Conservation (phyloP, 2,329 filamentous ascomycete species). For the Apiospora marii region DNA sequence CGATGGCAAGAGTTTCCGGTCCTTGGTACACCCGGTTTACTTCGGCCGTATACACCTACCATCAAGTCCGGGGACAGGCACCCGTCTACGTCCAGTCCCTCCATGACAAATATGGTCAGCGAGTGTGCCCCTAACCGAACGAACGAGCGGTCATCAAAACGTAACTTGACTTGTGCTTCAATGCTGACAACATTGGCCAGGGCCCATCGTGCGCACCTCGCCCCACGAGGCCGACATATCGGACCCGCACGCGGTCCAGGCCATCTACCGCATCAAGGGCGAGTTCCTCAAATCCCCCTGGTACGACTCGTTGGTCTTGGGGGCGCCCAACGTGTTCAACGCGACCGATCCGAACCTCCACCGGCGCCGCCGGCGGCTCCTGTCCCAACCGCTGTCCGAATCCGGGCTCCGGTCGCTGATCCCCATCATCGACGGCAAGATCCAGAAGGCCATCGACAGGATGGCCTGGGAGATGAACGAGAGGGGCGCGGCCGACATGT, state of each 20-base stretch:
- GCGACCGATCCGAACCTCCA: slow-evolving; percentile 50
- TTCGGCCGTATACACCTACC: not conserved
- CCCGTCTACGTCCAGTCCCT: slow-evolving; percentile 21
- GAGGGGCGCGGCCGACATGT: slow-evolving; percentile 43
- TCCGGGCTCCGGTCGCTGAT: slow-evolving; percentile 43
- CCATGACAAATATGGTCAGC: slow-evolving; percentile 27
- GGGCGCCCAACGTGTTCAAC: slow-evolving; percentile 45
- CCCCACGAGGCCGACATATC: slow-evolving; percentile 38
- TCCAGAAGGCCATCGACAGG: slow-evolving; percentile 48
- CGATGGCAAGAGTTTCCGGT: slow-evolving; percentile 25
- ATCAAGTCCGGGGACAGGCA: slow-evolving; percentile 22
- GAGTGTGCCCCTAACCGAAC: not conserved
- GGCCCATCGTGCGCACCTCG: slow-evolving; percentile 33
- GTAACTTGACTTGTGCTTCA: no score
- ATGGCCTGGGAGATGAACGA: slow-evolving; percentile 53
- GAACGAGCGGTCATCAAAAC: not conserved
- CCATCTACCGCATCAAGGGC: slow-evolving; percentile 40
- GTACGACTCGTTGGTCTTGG: slow-evolving; percentile 33
- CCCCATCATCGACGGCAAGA: slow-evolving; percentile 45
- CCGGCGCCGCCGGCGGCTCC: slow-evolving; percentile 48
- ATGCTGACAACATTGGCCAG: slow-evolving; percentile 1
- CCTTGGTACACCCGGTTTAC: slow-evolving; percentile 28
- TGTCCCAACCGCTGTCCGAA: slow-evolving; percentile 51
- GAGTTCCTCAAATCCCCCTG: slow-evolving; percentile 41
- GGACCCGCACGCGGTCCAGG: slow-evolving; percentile 34